Conservation (phyloP, 495 filamentous ascomycete genomes). For the Neurospora sp. region DNA sequence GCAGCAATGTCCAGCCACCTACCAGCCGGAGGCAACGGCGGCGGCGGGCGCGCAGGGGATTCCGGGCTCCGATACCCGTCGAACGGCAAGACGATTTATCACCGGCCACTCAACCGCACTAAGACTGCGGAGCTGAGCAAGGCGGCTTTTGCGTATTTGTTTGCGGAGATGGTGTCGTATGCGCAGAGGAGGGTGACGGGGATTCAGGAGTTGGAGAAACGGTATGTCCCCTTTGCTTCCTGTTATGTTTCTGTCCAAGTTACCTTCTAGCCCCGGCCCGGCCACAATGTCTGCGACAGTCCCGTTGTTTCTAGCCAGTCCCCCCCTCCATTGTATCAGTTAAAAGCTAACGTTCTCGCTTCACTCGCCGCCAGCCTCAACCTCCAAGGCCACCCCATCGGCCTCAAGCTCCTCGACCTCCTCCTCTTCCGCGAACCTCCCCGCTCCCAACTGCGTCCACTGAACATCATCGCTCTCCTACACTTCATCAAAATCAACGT, state of each 20-base stretch:
- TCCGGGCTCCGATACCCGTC: slow-evolving; percentile 85
- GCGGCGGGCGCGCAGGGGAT: slow-evolving; percentile 5
- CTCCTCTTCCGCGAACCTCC: slow-evolving; percentile 69
- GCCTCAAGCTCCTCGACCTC: slow-evolving; percentile 88
- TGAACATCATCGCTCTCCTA: slow-evolving; percentile 81
- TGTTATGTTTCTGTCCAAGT: too few relatives aligned
- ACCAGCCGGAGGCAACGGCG: not conserved
- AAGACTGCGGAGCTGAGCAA: slow-evolving; percentile 81
- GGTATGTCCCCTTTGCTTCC: slow-evolving; percentile 38
- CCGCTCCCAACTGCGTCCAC: slow-evolving; percentile 63
- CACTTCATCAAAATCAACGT: slow-evolving; percentile 87
- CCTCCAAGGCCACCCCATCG: slow-evolving; percentile 88
- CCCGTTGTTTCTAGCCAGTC: too few relatives aligned
- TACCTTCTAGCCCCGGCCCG: too few relatives aligned
- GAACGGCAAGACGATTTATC: slow-evolving; percentile 95
- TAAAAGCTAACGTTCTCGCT: too few relatives aligned
- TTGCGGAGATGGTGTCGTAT: slow-evolving; percentile 94
- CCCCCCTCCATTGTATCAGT: too few relatives aligned
- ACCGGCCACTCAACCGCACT: slow-evolving; percentile 83
- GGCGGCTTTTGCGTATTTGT: slow-evolving; percentile 89
- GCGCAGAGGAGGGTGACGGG: slow-evolving; percentile 83
- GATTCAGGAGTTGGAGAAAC: slow-evolving; percentile 86
- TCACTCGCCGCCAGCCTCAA: slow-evolving; percentile 32
- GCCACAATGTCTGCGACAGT: too few relatives aligned
- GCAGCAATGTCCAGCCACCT: not conserved